Base-by-base conservation (phyloP, 352 stramenopile genomes). In the Discostella stelligera region DNA sequence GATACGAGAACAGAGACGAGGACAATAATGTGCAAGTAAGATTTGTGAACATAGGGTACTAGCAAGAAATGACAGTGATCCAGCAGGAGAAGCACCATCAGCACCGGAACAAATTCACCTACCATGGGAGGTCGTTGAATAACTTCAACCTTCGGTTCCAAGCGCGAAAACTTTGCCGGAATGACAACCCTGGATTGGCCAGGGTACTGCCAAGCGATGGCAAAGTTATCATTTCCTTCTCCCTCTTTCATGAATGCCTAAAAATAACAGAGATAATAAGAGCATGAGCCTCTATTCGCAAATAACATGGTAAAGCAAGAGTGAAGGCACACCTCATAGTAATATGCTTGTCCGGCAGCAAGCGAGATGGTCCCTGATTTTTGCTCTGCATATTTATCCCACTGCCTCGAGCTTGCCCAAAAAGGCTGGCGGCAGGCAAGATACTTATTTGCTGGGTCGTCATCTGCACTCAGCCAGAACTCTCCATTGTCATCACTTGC, bases 401-500 rank as follows among this genome's bases (percentile, higher is more conserved):
- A 73, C 32, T 54, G 2, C 41, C 53, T 55, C n/a, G 3, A 13
- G 16, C 10, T 30, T 49, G 18, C 23, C 18, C 25, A 32, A 55
- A 23, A n/a, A 48, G 4, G 10, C 9, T 21, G 9, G 25, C 46
- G n/a, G 21, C 46, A 73, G 13, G 48, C 25, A 32, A 56, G 39
- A 16, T 0, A 4, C 27, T 46, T 73, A 13, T 54, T 44, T 18
- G 3, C 44, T 2, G 52, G 21, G 25, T 32, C 18, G 23, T 41
- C 21, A 25, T 72, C 21, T 8, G 18, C 3, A n/a, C 52, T 39
- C 21, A 60, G n/a, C 20, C 23, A 60, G 7, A 66, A 56, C 53
- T 66, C 62, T 18, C 49, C 53, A 23, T 60, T 27, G 37, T 66
- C 66, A 66, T 73, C 66, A 20, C 50, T 55, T 59, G 66, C 50